Conservation (phyloP, 140 eudicot genomes). For the Flaveria floridana region DNA sequence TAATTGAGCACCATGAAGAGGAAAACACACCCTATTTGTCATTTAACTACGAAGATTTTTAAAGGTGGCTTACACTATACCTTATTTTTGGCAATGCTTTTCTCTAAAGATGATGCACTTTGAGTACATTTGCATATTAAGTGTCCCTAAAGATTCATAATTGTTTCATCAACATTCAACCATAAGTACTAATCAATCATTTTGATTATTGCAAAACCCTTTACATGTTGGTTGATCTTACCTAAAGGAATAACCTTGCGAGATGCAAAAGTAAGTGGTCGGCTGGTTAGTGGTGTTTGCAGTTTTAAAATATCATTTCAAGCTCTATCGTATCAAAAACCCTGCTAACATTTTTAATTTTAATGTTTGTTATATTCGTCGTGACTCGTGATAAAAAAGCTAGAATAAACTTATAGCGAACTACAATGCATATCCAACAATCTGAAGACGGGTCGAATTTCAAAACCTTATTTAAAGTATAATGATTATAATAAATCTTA, state of each 20-base stretch:
- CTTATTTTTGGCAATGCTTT: constrained; percentile 28
- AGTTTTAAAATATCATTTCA: too few species aligned
- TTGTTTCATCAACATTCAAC: constrained; percentile 32
- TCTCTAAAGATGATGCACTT: constrained; percentile 37
- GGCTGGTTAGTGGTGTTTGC: too few species aligned
- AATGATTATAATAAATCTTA: not conserved
- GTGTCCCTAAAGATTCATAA: constrained; percentile 43
- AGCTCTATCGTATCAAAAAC: too few species aligned
- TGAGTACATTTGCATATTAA: constrained; percentile 41
- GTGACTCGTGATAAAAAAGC: too few species aligned
- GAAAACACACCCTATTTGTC: constrained; percentile 21
- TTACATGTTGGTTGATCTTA: too few species aligned
- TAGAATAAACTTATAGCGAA: too few species aligned
- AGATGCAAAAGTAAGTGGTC: not conserved
- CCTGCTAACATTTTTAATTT: too few species aligned
- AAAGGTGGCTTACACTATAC: constrained; percentile 40
- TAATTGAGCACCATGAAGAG: constrained; percentile 17
- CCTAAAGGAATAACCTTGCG: not conserved
- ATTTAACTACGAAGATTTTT: constrained; percentile 23
- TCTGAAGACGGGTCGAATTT: not conserved
- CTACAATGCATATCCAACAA: too few species aligned
- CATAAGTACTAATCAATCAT: constrained; percentile 26
- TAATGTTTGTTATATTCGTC: too few species aligned
- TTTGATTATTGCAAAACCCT: constrained; percentile 10
- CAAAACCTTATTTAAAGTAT: not conserved